Evolutionary conservation across 306 rosid species (phyloP), one percentile per base, ranked within the genome.

Genomic region (Fragaria vesca): DNA sequence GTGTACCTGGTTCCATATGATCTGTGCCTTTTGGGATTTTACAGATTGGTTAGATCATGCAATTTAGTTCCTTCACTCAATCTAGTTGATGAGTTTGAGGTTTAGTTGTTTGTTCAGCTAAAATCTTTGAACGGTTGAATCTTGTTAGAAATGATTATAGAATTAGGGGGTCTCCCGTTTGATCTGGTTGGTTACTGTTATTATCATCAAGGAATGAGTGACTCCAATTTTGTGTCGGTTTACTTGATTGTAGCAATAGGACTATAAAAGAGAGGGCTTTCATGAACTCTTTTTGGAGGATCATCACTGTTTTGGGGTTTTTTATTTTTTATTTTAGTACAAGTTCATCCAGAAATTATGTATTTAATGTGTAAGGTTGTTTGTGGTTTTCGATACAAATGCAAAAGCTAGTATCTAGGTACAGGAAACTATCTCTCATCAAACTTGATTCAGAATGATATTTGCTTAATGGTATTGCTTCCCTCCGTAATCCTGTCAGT

Each of bases 11-110:
- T 69, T 51, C 75, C 40, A 73, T 70, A 30, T n/a, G 2, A 54
- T 43, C 11, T 72, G 72, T 79, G 20, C 65, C 24, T 42, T 32
- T 43, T 51, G 32, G 42, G 24, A 18, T 52, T 32, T 68, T 26
- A 9, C 36, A 51, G 72, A 65, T 51, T 62, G 45, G 24, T 73
- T 54, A 36, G 50, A 52, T 80, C 73, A 42, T 4, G 40, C 48
- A 61, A 30, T 17, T 80, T 20, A 18, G 60, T 52, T 52, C 60
- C 2, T 80, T 24, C 17, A 74, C 72, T 75, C 58, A 38, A 67
- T 42, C 51, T 34, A 32, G 54, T 71, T 73, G 74, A 76, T 77
- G 55, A 24, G 48, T 69, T 51, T 54, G 38, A 28, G 24, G 34
- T 26, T 43, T 12, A 20, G 26, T 68, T 26, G 4, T 45, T 38